phyloP scores from a whole-genome alignment of 371 early-diverging fungal genomes.

The Dichotomocladium elegans region DNA sequence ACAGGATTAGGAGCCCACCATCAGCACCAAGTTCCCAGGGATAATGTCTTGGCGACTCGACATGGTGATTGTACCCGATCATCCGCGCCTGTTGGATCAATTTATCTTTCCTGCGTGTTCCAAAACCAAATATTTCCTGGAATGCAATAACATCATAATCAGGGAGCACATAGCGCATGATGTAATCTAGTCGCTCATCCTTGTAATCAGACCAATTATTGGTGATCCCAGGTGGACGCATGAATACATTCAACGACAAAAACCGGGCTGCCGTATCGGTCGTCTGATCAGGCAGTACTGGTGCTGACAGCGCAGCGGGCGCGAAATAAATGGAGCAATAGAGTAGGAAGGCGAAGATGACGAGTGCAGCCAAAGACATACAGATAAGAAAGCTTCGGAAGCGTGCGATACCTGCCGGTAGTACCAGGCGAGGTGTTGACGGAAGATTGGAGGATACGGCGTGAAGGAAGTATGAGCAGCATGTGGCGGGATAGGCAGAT shows the following conservation, averaged over 20 bases:
- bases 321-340: constrained; percentile 37
- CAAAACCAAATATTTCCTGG: constrained; percentile 84
- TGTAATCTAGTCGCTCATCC: constrained; percentile 64
- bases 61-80: constrained; percentile 61
- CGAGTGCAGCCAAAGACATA: constrained; percentile 21
- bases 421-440: constrained; percentile 16
- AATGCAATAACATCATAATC: constrained; percentile 76
- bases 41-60: constrained; percentile 58
- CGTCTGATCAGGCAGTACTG: constrained; percentile 28
- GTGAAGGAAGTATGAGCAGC: constrained; percentile 27
- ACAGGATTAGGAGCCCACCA: constrained; percentile 77
- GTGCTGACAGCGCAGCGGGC: constrained; percentile 21
- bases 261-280: constrained; percentile 48
- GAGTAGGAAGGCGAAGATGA: constrained; percentile 31
- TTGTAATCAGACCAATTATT: constrained; percentile 80
- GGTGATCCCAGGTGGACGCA: constrained; percentile 82
- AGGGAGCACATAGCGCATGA: constrained; percentile 60
- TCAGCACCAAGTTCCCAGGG: constrained; percentile 68
- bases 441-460: constrained; percentile 11
- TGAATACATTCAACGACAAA: constrained; percentile 77
- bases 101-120: constrained; percentile 50
- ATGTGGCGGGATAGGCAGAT: constrained; percentile 16
- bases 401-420: constrained; percentile 27
- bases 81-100: constrained; percentile 58
- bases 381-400: constrained; percentile 23